Evolutionary conservation across 371 early-diverging fungal species (phyloP).

Genomic region (Nematocida sp.): DNA sequence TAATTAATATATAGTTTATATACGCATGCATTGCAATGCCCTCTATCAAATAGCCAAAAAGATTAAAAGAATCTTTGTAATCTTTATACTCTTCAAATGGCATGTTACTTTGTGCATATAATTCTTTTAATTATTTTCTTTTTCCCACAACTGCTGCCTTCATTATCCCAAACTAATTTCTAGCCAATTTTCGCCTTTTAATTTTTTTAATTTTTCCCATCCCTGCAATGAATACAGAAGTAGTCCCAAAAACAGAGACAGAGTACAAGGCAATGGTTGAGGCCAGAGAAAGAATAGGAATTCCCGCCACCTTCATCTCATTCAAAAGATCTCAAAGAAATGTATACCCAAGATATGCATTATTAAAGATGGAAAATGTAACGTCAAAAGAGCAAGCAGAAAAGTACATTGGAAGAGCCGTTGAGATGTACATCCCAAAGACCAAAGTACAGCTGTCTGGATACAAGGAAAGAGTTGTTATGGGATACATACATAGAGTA

Average conservation of each 20-base stretch:
- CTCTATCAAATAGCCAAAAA: no score
- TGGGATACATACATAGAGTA: conserved; percentile 52
- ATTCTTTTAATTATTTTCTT: no score
- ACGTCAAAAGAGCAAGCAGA: conserved; percentile 62
- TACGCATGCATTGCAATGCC: no score
- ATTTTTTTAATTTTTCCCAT: conserved; percentile 46
- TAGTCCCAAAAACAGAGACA: conserved; percentile 56
- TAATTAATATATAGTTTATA: no score
- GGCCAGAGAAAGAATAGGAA: conserved; percentile 48
- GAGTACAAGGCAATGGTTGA: conserved; percentile 48
- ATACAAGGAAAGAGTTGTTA: conserved; percentile 61
- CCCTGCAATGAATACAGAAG: conserved; percentile 55
- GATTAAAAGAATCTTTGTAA: no score
- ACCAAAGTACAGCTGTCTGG: conserved; percentile 54
- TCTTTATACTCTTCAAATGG: no score
- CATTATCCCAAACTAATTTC: not conserved
- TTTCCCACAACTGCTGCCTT: no score
- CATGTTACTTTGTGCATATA: no score
- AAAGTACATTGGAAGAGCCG: conserved; percentile 67
- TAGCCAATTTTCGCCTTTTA: conserved; percentile 25
- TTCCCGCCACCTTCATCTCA: conserved; percentile 68
- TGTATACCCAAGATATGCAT: conserved; percentile 62
- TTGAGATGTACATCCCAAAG: conserved; percentile 62
- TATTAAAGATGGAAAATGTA: conserved; percentile 66
- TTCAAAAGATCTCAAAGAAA: conserved; percentile 66